phyloP scores from a whole-genome alignment of 179 eudicot species.

The Vitellaria paradoxa region DNA sequence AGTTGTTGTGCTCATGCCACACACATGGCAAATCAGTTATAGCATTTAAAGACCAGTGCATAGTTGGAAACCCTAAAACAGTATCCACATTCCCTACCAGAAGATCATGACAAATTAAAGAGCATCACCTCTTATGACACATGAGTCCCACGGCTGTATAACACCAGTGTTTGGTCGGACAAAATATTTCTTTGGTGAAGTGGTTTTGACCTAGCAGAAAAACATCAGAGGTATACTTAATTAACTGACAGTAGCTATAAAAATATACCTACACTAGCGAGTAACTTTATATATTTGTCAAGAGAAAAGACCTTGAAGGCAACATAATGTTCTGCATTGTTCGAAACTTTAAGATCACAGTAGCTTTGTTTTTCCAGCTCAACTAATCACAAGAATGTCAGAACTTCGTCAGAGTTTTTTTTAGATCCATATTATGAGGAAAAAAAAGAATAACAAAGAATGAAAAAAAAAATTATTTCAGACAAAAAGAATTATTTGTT shows the following conservation, averaged over 20 bases:
- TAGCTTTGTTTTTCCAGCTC: constrained; percentile 81
- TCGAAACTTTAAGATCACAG: constrained; percentile 74
- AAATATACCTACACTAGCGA: not conserved
- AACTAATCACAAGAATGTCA: constrained; percentile 35
- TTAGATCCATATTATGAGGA: not conserved
- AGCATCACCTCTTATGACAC: constrained; percentile 71
- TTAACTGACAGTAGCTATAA: not conserved
- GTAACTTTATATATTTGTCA: not conserved
- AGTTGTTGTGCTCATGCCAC: not conserved
- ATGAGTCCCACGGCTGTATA: constrained; percentile 84
- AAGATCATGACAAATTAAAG: constrained; percentile 12
- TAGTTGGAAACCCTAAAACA: not conserved
- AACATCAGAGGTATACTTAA: not conserved
- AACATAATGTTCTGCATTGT: constrained; percentile 63
- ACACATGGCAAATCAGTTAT: constrained; percentile 6
- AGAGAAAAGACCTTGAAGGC: constrained; percentile 66
- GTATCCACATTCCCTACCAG: not conserved
- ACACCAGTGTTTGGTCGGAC: constrained; percentile 92
- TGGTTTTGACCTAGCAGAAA: constrained; percentile 71
- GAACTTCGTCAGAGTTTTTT: not conserved
- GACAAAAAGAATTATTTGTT: not conserved
- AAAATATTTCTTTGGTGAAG: constrained; percentile 90
- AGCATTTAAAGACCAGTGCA: not conserved
- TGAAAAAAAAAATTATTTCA: not conserved
- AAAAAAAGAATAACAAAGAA: not conserved